Evolutionary conservation across 495 filamentous ascomycete genomes (phyloP).

Genomic region (Diplogelasinospora grovesii): DNA sequence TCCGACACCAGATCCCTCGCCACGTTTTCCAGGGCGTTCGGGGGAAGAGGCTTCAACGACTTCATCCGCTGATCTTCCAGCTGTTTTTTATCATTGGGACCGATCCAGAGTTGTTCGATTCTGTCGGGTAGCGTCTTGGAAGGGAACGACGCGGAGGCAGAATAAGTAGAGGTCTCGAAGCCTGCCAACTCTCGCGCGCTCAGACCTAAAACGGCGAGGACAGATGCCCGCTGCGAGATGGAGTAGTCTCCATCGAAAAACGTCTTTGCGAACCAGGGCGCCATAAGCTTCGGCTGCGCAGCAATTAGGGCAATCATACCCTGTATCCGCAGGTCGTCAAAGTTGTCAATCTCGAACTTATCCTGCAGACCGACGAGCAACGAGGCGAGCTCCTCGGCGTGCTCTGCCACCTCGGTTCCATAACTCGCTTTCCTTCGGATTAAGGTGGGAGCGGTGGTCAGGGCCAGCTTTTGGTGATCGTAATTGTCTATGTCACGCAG

Average conservation of each 20-base stretch:
- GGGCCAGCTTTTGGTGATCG: conserved; percentile 73
- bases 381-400: conserved; percentile 72
- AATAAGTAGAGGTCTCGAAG: conserved; percentile 56
- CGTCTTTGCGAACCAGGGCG: conserved; percentile 71
- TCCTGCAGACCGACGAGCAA: conserved; percentile 74
- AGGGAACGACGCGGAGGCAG: conserved; percentile 50
- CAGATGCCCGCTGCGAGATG: conserved; percentile 68
- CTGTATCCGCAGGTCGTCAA: conserved; percentile 69
- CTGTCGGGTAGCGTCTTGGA: conserved; percentile 62
- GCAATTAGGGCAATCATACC: conserved; percentile 79
- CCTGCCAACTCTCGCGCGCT: conserved; percentile 85
- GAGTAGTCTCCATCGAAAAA: conserved; percentile 93
- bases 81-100: too few species aligned
- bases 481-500: conserved; percentile 77
- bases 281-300: conserved; percentile 69
- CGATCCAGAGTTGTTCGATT: conserved; percentile 45
- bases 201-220: conserved; percentile 76
- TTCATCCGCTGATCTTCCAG: too few species aligned
- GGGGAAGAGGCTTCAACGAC: conserved; percentile 42
- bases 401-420: conserved; percentile 78
- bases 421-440: conserved; percentile 85
- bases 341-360: conserved; percentile 66
- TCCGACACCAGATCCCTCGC: conserved; percentile 55
- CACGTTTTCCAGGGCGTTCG: conserved; percentile 55
- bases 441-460: conserved; percentile 66